These are phyloP conservation scores for Cunninghamia lanceolata DNA, from an alignment of 75 land plant species.

Conservation along the genomic window DNA sequence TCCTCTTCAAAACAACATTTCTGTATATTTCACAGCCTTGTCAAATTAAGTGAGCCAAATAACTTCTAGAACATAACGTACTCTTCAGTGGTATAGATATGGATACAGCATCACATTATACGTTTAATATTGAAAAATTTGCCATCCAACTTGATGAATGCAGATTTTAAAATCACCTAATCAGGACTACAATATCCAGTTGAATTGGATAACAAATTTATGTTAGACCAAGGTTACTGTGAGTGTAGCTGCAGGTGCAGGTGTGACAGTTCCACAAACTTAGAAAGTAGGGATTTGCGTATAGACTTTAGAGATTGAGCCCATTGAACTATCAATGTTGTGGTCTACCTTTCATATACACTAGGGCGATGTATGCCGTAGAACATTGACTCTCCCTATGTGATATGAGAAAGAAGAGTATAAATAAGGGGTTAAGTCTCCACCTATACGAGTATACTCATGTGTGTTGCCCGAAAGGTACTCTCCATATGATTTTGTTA, in stretches of 20 bases:
- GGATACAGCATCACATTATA: background rate
- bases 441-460: background rate
- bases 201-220: background rate
- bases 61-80: background rate
- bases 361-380: background rate
- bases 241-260: too few species aligned
- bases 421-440: background rate
- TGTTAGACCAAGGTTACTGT: background rate
- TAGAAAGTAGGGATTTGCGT: too few species aligned
- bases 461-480: background rate
- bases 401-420: background rate
- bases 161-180: background rate
- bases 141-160: background rate
- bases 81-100: background rate
- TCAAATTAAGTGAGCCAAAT: background rate
- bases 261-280: too few species aligned
- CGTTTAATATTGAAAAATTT: background rate
- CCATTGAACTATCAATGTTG: background rate
- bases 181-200: background rate
- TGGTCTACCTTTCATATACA: background rate
- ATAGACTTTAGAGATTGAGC: background rate
- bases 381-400: background rate
- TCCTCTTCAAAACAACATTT: too few species aligned
- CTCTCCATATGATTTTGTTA: too few species aligned
- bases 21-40: too few species aligned